Evolutionary conservation across 306 rosid genomes (phyloP).

Genomic region (Clitoria ternatea): DNA sequence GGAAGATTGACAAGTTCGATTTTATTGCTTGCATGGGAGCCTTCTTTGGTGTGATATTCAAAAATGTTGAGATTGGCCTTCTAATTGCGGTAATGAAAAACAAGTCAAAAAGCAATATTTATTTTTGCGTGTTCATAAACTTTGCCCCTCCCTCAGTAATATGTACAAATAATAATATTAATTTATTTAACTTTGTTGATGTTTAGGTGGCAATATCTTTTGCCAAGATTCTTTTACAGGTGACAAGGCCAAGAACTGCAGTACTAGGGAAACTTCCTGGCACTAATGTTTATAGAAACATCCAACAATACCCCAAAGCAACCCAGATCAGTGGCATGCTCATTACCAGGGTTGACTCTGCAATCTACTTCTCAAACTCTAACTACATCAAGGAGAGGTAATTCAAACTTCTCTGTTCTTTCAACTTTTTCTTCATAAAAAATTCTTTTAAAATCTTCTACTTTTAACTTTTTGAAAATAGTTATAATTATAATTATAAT

Average conservation of each 20-base stretch:
- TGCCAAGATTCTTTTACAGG: slow-evolving; percentile 70
- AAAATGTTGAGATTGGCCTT: slow-evolving; percentile 76
- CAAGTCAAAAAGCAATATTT: background rate
- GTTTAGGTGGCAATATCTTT: slow-evolving; percentile 70
- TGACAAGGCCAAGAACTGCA: slow-evolving; percentile 75
- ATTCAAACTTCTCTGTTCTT: background rate
- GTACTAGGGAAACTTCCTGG: slow-evolving; percentile 70
- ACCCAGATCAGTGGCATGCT: slow-evolving; percentile 49
- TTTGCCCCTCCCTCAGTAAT: background rate
- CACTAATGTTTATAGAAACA: slow-evolving; percentile 55
- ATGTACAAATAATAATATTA: background rate
- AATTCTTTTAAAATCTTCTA: no score
- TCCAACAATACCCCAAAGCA: slow-evolving; percentile 67
- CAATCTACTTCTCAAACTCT: slow-evolving; percentile 83
- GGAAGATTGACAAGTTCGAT: slow-evolving; percentile 83
- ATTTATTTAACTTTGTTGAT: background rate
- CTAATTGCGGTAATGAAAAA: slow-evolving; percentile 55
- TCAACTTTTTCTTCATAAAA: no score
- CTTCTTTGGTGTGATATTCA: slow-evolving; percentile 79
- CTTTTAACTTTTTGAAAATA: no score
- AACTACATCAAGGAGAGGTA: slow-evolving; percentile 86
- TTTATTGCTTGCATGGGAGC: slow-evolving; percentile 89
- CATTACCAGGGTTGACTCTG: slow-evolving; percentile 77
- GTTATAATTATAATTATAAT: no score
- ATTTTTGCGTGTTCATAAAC: background rate